Evolutionary conservation across 495 filamentous ascomycete species (phyloP).

Genomic region (Beverwykella pulmonaria): DNA sequence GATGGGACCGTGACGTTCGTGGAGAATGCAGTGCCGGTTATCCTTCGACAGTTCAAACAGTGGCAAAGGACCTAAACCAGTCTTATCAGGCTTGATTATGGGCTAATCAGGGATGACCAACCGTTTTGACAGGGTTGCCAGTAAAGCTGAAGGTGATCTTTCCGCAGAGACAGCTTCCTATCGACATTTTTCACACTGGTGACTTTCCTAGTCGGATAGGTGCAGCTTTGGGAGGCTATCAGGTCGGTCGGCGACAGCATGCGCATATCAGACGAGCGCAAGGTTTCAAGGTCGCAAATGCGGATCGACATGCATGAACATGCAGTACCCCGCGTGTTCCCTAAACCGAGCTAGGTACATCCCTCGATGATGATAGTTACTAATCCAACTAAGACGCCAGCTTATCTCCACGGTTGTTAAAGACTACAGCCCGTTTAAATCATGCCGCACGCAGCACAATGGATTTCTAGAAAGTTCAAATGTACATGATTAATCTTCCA

Average conservation of each 20-base stretch:
- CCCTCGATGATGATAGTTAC: neutral
- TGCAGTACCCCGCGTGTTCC: constrained; percentile 6
- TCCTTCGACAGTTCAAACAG: constrained; percentile 30
- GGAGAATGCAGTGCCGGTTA: constrained; percentile 25
- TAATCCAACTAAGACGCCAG: neutral
- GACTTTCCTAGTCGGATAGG: neutral
- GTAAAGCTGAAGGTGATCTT: constrained; percentile 25
- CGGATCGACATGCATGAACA: neutral
- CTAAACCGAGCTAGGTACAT: neutral
- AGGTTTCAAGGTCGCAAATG: neutral
- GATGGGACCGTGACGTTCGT: constrained; percentile 31
- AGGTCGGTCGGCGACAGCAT: neutral
- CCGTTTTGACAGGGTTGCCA: constrained; percentile 17
- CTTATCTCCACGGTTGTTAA: neutral
- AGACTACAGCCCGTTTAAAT: neutral
- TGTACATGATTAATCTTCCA: too few species aligned
- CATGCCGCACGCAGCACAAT: too few species aligned
- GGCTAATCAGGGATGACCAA: neutral
- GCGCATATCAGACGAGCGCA: neutral
- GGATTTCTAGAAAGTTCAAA: too few species aligned
- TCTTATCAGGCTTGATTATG: neutral
- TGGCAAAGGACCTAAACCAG: constrained; percentile 33
- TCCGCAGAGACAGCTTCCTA: constrained; percentile 31
- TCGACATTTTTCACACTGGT: constrained; percentile 21
- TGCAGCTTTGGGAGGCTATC: neutral